Evolutionary conservation across 768 basidiomycete species (phyloP).

Genomic region (Asterophora parasitica): DNA sequence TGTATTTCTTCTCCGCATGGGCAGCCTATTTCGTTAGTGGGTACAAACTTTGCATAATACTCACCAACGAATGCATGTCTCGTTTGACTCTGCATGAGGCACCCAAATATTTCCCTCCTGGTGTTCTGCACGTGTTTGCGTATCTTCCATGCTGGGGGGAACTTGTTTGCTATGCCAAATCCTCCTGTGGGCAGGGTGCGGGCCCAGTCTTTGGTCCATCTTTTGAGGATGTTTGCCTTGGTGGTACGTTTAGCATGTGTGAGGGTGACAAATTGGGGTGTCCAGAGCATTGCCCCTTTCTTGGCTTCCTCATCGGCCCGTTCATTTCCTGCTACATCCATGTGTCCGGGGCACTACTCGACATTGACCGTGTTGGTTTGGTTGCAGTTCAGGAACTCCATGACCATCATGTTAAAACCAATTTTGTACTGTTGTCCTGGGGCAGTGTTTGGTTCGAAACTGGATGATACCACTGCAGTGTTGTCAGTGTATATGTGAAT

Average conservation of each 20-base stretch:
- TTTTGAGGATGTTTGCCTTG: not conserved
- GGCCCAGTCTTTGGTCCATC: not conserved
- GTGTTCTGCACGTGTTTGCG: not conserved
- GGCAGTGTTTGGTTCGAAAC: conserved; percentile 13
- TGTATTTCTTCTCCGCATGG: conserved; percentile 19
- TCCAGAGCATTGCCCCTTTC: not conserved
- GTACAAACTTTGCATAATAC: no score
- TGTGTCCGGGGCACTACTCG: not conserved
- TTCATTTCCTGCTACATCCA: not conserved
- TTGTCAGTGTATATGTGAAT: conserved; percentile 21
- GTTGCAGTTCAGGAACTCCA: not conserved
- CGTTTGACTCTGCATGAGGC: conserved; percentile 21
- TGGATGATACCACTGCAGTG: conserved; percentile 6
- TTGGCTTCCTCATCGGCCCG: not conserved
- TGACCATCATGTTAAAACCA: not conserved
- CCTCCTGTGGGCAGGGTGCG: not conserved
- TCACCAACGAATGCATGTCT: conserved; percentile 22
- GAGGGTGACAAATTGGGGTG: not conserved
- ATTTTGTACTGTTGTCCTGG: conserved; percentile 15
- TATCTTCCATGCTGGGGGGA: not conserved
- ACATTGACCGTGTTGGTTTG: not conserved
- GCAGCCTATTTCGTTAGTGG: no score
- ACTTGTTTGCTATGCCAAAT: not conserved
- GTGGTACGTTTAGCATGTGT: not conserved
- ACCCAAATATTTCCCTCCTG: conserved; percentile 15